Conservation (phyloP, 805 yeast species). For the Lachancea waltii region DNA sequence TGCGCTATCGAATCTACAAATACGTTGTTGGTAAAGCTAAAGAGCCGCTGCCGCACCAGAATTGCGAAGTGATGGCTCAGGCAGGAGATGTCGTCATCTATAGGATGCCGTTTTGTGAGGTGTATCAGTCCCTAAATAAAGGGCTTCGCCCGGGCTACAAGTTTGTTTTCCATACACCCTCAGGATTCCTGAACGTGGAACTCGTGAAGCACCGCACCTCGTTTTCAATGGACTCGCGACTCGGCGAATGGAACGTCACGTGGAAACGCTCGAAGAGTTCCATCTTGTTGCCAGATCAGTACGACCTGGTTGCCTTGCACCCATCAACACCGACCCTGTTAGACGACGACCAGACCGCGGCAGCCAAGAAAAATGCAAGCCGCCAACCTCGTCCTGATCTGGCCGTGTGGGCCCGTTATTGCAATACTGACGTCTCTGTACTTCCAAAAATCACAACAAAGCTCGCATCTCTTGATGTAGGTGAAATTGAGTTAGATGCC, state of each 20-base stretch:
- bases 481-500: constrained; percentile 6
- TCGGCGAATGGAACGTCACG: constrained; percentile 7
- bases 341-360: constrained; percentile 2
- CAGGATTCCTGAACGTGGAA: background rate
- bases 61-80: background rate
- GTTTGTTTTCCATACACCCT: constrained; percentile 1
- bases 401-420: constrained; percentile 5
- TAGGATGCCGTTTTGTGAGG: constrained; percentile 8
- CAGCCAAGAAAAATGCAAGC: background rate
- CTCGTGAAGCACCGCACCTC: constrained; percentile 1
- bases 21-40: constrained; percentile 1
- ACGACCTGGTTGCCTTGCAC: constrained; percentile 3
- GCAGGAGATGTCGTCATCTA: background rate
- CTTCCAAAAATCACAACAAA: constrained; percentile 3
- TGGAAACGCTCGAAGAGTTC: constrained; percentile 4
- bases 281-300: background rate
- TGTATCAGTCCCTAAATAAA: background rate
- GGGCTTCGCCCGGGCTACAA: background rate
- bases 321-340: constrained; percentile 1
- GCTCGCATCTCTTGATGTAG: constrained; percentile 3
- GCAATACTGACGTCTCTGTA: background rate
- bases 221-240: constrained; percentile 1
- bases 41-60: constrained; percentile 3
- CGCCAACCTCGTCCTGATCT: background rate
- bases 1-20: constrained; percentile 3